Base-by-base conservation (phyloP, 2,329 filamentous ascomycete genomes). In the Alternaria metachromatica region DNA sequence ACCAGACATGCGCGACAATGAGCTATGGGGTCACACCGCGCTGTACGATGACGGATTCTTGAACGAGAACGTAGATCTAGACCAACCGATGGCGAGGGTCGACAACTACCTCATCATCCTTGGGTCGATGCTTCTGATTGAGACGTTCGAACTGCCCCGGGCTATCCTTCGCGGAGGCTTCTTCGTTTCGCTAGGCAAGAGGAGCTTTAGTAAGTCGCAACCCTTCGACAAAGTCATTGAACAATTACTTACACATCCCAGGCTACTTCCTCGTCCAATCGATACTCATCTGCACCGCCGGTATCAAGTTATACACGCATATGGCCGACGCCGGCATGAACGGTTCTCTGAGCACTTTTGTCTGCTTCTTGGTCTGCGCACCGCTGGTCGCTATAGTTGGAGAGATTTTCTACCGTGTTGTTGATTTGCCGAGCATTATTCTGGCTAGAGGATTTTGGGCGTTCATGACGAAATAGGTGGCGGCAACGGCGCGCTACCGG, bases 31-130 rank as follows among this genome's bases (percentile, higher is more conserved):
- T 9, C 83, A 84, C 68, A 82, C 82, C 0, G 79, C 79, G 18
- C 60, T 82, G 20, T 84, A 84, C 64, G 78, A 73, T 9, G 74
- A 74, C 0, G 80, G 76, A 7, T 70, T 75, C 13, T 65, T 84
- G 44, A 82, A 82, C 45, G 70, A 65, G 6, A 65, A 74, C 28
- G 71, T 79, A 15, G 76, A 81, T 58, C 41, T 70, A 1, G 70
- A 72, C 7, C 73, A 80, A 51, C 79, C 80, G 3, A 72, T 77
- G 45, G 79, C 82, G 2, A 71, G 82, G 28, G 78, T 80, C 41
- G 82, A 84, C 58, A 80, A 82, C 59, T 84, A 82, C 61, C 70
- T 84, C 4, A 71, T 83, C 26, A 73, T 84, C n/a, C 45, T 83
- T 0, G 83, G 82, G 2, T 73, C 80, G 33, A 80, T 80, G 64